phyloP scores from a whole-genome alignment of 495 filamentous ascomycete species.

The Penicillium longicatenatum region DNA sequence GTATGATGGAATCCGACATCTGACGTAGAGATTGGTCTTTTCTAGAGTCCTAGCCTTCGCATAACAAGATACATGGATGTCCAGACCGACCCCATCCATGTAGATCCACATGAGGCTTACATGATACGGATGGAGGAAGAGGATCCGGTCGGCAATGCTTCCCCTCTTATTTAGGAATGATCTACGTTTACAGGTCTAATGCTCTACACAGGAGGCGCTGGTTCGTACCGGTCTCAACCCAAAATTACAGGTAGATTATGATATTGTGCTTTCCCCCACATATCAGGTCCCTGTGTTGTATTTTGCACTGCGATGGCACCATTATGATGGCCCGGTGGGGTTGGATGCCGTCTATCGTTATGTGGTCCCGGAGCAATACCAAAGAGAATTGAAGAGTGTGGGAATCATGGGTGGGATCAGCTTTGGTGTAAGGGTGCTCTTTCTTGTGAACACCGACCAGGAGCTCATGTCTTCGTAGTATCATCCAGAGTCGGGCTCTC shows the following conservation, averaged over 20 bases:
- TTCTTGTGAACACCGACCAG: constrained; percentile 6
- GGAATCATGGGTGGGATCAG: constrained; percentile 77
- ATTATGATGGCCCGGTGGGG: constrained; percentile 59
- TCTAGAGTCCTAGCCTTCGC: constrained; percentile 35
- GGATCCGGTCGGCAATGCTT: constrained; percentile 35
- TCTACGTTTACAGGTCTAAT: constrained; percentile 1
- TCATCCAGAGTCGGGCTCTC: constrained; percentile 73
- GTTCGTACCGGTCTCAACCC: constrained; percentile 28
- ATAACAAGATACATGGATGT: constrained; percentile 36
- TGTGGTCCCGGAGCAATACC: constrained; percentile 67
- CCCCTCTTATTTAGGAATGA: constrained; percentile 1
- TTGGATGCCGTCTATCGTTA: constrained; percentile 69
- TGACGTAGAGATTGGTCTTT: constrained; percentile 9
- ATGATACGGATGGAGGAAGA: constrained; percentile 29
- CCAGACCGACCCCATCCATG: constrained; percentile 7
- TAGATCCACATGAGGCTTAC: constrained; percentile 18
- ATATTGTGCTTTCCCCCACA: constrained; percentile 51
- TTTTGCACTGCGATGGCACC: constrained; percentile 58
- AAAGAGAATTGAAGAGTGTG: constrained; percentile 53
- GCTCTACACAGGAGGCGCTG: constrained; percentile 42
- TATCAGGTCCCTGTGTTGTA: constrained; percentile 57
- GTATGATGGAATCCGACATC: constrained; percentile 5
- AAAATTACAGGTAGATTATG: constrained; percentile 52
- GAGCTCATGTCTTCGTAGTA: constrained; percentile 61
- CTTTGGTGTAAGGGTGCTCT: constrained; percentile 62